phyloP scores from a whole-genome alignment of 805 yeast genomes.

The Starmerella bacillaris region DNA sequence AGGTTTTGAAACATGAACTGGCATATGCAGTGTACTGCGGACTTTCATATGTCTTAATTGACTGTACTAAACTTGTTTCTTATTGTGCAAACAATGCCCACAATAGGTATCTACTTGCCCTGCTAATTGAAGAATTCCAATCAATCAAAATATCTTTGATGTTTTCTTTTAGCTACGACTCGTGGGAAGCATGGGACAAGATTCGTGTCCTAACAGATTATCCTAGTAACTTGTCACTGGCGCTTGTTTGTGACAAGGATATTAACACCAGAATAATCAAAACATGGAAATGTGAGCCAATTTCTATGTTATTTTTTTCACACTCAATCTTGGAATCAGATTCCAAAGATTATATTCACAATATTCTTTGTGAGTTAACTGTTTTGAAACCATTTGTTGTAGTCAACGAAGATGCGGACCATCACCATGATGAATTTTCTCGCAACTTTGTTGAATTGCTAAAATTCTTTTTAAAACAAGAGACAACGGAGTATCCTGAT shows the following conservation, averaged over 20 bases:
- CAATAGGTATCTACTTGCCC: background rate
- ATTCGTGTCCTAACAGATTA: constrained; percentile 40
- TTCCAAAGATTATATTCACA: background rate
- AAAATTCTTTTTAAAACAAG: background rate
- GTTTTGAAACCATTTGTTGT: background rate
- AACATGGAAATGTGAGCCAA: constrained; percentile 49
- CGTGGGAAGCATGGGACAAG: constrained; percentile 64
- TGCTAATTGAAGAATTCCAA: background rate
- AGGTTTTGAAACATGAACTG: constrained; percentile 42
- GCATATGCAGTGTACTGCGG: constrained; percentile 44
- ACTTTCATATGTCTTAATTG: constrained; percentile 34
- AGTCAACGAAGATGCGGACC: background rate
- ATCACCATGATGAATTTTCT: background rate
- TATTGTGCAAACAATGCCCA: background rate
- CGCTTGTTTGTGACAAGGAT: constrained; percentile 43
- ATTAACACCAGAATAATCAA: background rate
- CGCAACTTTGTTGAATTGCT: background rate
- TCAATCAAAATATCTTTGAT: background rate
- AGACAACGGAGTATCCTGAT: constrained; percentile 22
- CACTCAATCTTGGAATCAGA: background rate
- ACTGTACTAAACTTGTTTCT: constrained; percentile 18
- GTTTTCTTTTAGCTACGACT: background rate
- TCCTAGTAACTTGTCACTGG: constrained; percentile 42
- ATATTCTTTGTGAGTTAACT: background rate
- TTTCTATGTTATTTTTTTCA: constrained; percentile 25